phyloP scores from a whole-genome alignment of 768 basidiomycete species.

The Daedaleopsis sinensis region DNA sequence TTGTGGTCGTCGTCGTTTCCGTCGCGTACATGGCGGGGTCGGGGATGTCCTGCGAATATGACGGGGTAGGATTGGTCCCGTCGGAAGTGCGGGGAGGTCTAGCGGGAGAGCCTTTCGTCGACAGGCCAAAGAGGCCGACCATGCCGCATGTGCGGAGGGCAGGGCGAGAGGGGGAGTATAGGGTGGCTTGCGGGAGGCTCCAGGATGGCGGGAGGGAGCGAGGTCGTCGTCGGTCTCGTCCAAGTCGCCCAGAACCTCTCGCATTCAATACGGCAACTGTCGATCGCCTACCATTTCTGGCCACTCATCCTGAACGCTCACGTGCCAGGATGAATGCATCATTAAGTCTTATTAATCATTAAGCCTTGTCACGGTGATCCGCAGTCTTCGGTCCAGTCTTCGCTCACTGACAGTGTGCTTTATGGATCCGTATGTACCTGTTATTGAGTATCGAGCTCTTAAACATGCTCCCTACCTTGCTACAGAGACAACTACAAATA shows the following conservation, averaged over 20 bases:
- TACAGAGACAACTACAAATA: too few relatives aligned
- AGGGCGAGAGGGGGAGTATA: conserved; percentile 3
- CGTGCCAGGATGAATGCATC: neutral
- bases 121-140: conserved; percentile 43
- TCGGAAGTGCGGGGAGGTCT: conserved; percentile 29
- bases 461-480: too few relatives aligned
- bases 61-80: conserved; percentile 36
- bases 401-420: too few relatives aligned
- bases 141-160: conserved; percentile 31
- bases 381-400: too few relatives aligned
- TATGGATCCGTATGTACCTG: too few relatives aligned
- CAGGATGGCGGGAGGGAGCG: conserved; percentile 13
- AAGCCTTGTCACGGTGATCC: too few relatives aligned
- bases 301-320: neutral
- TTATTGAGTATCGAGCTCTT: too few relatives aligned
- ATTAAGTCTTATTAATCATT: too few relatives aligned
- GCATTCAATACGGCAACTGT: neutral
- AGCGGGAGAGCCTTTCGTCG: conserved; percentile 38
- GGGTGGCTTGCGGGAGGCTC: conserved; percentile 9
- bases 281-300: conserved; percentile 3
- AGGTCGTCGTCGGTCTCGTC: conserved; percentile 11
- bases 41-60: conserved; percentile 37
- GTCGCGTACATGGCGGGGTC: conserved; percentile 39
- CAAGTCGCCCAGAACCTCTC: conserved; percentile 4
- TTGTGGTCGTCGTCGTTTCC: conserved; percentile 51